Conservation (phyloP, 208 protist species). For the Trypanosoma melophagium region DNA sequence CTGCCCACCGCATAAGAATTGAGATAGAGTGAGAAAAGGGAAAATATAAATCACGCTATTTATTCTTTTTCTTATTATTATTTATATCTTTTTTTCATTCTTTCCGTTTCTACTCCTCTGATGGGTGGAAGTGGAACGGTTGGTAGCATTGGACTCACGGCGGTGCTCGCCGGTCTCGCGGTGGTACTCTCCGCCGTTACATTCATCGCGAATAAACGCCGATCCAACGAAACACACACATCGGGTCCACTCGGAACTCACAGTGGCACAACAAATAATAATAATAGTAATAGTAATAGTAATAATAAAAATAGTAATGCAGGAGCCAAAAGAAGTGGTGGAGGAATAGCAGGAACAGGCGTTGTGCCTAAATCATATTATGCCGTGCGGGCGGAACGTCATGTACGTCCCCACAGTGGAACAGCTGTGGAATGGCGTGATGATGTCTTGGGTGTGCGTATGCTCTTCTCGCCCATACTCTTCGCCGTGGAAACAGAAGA, state of each 20-base stretch:
- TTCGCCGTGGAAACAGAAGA: conserved; percentile 74
- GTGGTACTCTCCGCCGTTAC: conserved; percentile 35
- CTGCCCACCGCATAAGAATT: too few relatives aligned
- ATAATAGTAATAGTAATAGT: not conserved
- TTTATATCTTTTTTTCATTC: conserved; percentile 27
- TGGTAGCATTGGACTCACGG: conserved; percentile 28
- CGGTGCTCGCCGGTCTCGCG: conserved; percentile 34
- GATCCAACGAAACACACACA: conserved; percentile 7
- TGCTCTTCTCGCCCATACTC: conserved; percentile 71
- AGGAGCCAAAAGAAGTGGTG: not conserved
- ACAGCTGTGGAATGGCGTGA: conserved; percentile 81
- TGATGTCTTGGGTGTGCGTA: conserved; percentile 58
- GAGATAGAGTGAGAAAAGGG: too few relatives aligned
- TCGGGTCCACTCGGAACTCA: not conserved
- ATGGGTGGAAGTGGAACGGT: not conserved
- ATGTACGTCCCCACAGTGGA: conserved; percentile 63
- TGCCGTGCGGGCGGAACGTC: conserved; percentile 51
- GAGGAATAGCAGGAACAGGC: not conserved
- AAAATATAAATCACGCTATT: too few relatives aligned
- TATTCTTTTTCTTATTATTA: too few relatives aligned
- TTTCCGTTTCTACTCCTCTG: conserved; percentile 16
- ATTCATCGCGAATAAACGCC: conserved; percentile 40
- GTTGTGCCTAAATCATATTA: conserved; percentile 54
- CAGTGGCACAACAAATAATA: not conserved
- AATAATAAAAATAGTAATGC: not conserved